Percentiles rank a stretch among this genome's conserved stretches.
These are phyloP conservation scores for Leishmania turanica DNA, from an alignment of 208 protist species.

Conservation along the genomic window DNA sequence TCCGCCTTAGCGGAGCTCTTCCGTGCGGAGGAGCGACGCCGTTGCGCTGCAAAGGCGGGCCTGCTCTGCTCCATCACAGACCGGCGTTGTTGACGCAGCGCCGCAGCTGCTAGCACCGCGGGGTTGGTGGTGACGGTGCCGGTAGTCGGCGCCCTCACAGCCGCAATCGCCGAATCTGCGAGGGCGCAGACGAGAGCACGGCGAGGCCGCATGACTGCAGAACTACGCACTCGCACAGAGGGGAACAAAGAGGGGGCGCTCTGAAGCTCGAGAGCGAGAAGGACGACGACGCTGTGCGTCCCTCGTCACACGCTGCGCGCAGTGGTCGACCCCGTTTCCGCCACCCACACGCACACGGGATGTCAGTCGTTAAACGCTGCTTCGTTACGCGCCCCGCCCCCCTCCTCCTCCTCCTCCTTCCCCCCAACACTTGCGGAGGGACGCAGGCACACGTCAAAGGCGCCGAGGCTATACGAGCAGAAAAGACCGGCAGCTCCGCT, in stretches of 20 bases:
- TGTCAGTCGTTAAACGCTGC: neutral
- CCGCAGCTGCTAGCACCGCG: neutral
- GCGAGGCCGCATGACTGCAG: constrained; percentile 12
- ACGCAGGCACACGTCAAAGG: neutral
- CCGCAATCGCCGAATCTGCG: neutral
- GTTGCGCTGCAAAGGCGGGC: constrained; percentile 13
- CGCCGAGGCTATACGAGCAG: neutral
- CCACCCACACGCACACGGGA: neutral
- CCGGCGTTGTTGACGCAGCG: constrained; percentile 7
- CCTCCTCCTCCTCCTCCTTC: no score
- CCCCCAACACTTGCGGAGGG: neutral
- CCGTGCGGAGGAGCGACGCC: neutral
- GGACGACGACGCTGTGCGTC: neutral
- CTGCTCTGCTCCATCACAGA: neutral
- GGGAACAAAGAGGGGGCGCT: neutral
- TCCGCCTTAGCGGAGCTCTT: neutral
- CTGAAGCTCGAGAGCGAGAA: neutral
- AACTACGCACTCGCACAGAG: neutral
- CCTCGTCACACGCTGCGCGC: neutral
- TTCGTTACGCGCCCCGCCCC: neutral
- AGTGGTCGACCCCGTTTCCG: neutral
- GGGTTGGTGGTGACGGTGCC: neutral
- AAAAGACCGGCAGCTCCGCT: neutral
- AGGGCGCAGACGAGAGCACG: constrained; percentile 12
- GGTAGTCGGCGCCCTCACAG: neutral